Percentiles rank a stretch among this genome's conserved stretches.
Conservation (phyloP, 1,284 basidiomycete genomes). For the Amylostereum areolatum region DNA sequence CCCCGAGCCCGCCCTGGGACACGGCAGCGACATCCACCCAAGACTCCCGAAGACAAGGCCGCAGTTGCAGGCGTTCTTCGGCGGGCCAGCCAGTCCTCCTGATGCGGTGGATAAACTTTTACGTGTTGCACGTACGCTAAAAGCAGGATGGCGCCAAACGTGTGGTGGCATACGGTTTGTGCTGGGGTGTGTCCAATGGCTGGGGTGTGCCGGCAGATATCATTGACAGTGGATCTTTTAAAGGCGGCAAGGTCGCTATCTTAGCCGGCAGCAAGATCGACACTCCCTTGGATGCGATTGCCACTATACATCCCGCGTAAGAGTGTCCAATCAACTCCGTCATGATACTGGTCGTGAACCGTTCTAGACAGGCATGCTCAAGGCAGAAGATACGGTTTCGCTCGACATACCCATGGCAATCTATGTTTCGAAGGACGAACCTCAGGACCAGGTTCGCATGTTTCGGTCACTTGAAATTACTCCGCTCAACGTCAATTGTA, state of each 20-base stretch:
- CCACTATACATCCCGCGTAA: slow-evolving; percentile 52
- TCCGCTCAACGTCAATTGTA: background rate
- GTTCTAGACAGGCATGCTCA: slow-evolving; percentile 45
- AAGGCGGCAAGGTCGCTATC: slow-evolving; percentile 51
- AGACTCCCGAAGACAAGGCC: slow-evolving; percentile 41
- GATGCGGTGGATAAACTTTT: slow-evolving; percentile 39
- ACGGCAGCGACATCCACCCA: slow-evolving; percentile 47
- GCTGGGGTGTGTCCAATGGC: slow-evolving; percentile 39
- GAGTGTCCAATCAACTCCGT: slow-evolving; percentile 12
- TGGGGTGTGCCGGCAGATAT: background rate
- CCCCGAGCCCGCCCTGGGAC: slow-evolving; percentile 45
- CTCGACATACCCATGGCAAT: slow-evolving; percentile 52
- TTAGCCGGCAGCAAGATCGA: slow-evolving; percentile 25
- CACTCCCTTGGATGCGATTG: slow-evolving; percentile 43
- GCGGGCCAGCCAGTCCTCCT: slow-evolving; percentile 38
- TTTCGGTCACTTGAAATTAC: background rate
- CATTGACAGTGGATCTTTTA: background rate
- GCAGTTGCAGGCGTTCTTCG: slow-evolving; percentile 52
- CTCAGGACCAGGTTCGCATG: slow-evolving; percentile 42
- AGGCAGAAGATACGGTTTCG: slow-evolving; percentile 42
- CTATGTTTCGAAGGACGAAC: slow-evolving; percentile 59
- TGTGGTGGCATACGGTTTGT: slow-evolving; percentile 50
- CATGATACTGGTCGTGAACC: background rate
- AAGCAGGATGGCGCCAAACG: slow-evolving; percentile 38
- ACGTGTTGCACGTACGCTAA: slow-evolving; percentile 40